Conservation (phyloP, 257 asterid species). For the Verbena officinalis region DNA sequence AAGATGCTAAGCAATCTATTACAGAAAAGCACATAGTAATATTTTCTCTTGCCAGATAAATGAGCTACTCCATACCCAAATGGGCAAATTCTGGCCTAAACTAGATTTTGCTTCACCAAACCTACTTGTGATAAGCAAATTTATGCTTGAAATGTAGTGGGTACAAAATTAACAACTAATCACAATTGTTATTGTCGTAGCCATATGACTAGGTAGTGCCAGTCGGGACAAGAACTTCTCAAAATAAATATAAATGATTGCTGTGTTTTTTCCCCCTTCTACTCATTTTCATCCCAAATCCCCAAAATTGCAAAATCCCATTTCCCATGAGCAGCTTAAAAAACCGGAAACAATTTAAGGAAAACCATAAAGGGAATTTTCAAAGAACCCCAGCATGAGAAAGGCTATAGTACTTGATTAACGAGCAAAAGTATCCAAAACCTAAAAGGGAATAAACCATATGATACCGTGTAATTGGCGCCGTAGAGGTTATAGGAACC, state of each 20-base stretch:
- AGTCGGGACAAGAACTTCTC: not conserved
- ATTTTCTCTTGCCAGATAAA: slow-evolving; percentile 3
- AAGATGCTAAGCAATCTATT: not conserved
- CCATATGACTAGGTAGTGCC: not conserved
- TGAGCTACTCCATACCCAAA: slow-evolving; percentile 5
- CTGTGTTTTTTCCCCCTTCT: not conserved
- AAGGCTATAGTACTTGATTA: not conserved
- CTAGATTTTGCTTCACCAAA: not conserved
- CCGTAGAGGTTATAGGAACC: slow-evolving; percentile 83
- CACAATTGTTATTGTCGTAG: too few species aligned
- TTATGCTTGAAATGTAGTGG: too few species aligned
- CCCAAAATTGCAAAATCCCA: not conserved
- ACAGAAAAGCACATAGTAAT: not conserved
- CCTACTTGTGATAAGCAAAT: not conserved
- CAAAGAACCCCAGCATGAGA: not conserved
- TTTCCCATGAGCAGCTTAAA: slow-evolving; percentile 8
- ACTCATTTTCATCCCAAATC: not conserved
- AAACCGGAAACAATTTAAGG: not conserved
- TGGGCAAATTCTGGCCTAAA: not conserved
- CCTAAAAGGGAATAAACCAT: not conserved
- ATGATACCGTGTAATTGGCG: slow-evolving; percentile 66
- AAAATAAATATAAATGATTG: not conserved
- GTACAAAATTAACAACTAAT: not conserved
- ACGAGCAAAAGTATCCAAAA: not conserved
- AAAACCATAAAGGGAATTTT: not conserved